phyloP scores from a whole-genome alignment of 1,284 basidiomycete species.

The Trametes pubescens region DNA sequence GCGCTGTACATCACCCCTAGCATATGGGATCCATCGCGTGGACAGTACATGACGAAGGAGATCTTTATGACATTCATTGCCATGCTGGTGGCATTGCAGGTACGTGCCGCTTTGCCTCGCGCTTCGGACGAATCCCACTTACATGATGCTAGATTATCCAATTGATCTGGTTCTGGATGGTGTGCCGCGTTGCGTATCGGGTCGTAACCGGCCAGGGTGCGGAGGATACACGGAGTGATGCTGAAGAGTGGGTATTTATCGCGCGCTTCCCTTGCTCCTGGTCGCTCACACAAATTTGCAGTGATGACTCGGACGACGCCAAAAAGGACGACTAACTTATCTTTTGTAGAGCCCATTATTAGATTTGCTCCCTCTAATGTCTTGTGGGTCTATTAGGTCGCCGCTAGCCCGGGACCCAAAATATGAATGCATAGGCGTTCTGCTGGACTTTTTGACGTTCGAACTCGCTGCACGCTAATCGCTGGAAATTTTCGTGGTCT shows the following conservation, averaged over 20 bases:
- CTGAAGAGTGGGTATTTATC: constrained; percentile 64
- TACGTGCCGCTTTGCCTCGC: constrained; percentile 38
- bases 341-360: constrained; percentile 26
- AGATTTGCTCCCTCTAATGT: constrained; percentile 32
- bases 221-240: constrained; percentile 87
- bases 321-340: constrained; percentile 37
- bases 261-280: background rate
- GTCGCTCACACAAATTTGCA: background rate
- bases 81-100: constrained; percentile 72
- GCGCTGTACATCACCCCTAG: constrained; percentile 56
- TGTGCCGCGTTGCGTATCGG: constrained; percentile 81
- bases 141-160: constrained; percentile 65
- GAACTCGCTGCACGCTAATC: background rate
- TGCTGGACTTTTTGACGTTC: background rate
- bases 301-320: constrained; percentile 21
- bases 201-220: constrained; percentile 84
- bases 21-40: constrained; percentile 67
- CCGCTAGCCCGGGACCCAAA: constrained; percentile 17
- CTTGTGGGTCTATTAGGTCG: constrained; percentile 8
- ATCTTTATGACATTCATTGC: constrained; percentile 59
- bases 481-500: background rate
- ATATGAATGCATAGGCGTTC: constrained; percentile 27
- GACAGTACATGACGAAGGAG: constrained; percentile 61
- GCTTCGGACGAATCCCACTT: constrained; percentile 25
- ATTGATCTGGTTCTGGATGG: constrained; percentile 88